Evolutionary conservation across 148 eudicot species (phyloP), one percentile per base, ranked within the genome.

Genomic region (Fallopia convolvulus): DNA sequence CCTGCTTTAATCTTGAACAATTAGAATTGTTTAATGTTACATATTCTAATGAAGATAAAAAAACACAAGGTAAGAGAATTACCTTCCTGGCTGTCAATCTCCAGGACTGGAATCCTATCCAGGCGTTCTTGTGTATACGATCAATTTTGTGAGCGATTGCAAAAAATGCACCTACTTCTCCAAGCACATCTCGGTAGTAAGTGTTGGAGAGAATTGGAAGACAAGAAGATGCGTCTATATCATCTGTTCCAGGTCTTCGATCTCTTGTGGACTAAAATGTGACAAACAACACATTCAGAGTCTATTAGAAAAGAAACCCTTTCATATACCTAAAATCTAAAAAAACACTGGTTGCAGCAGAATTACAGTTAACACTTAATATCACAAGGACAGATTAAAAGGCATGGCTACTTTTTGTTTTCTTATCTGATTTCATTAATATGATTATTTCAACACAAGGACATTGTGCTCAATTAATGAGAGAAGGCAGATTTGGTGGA

Each of bases 51-150:
- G 39, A 17, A 32, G 47, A 70, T 70, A 12, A 33, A 26, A 33
- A n/a, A n/a, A 1, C 13, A 6, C 42, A 70, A 70, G 47, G n/a
- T 13, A 70, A 70, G 15, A 40, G 6, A 48, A 72, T 26, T 87
- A 87, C 99, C 96, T 84, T 87, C 78, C 83, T 83, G 36, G 97
- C 97, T 36, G 90, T 88, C 79, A 86, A 87, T 87, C 99, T 86
- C 99, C 99, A 95, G n/a, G 94, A 95, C 44, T 91, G 97, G 80
- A 92, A 95, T 56, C 99, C 99, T 80, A 95, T 95, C 99, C 99
- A 95, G 46, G 97, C 88, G 83, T 95, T 95, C 78, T 85, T 95
- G 83, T 95, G 99, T 44, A 91, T 79, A 40, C 93, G 91, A 58
- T 95, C 99, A 75, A 95, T 82, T 77, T 91, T 84, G 83, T 91